A percentile compares a stretch with the other conserved stretches of the same genome.
Evolutionary conservation across 495 filamentous ascomycete genomes (phyloP).

Genomic region (Hyaloscypha bicolor): DNA sequence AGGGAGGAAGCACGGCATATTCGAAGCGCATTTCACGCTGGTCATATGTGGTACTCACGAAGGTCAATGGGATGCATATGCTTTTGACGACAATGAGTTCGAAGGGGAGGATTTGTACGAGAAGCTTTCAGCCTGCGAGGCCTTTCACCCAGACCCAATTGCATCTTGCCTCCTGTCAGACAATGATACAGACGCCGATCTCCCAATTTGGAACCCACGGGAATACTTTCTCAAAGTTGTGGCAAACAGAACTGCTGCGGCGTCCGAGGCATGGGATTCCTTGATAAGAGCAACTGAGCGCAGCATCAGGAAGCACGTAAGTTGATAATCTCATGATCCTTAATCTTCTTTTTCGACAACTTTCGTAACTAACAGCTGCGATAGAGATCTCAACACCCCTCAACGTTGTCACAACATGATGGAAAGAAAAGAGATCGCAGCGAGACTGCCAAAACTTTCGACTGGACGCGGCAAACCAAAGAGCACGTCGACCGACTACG

Average conservation of each 20-base stretch:
- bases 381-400: too few species aligned
- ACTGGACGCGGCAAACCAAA: slow-evolving; percentile 14
- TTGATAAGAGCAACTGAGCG: neutral
- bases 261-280: neutral
- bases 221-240: neutral
- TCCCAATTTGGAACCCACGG: slow-evolving; percentile 1
- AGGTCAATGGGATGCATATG: slow-evolving; percentile 4
- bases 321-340: too few species aligned
- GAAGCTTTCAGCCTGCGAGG: neutral
- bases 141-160: slow-evolving; percentile 1
- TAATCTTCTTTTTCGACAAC: too few species aligned
- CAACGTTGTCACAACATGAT: too few species aligned
- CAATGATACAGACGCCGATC: neutral
- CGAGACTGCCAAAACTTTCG: slow-evolving; percentile 1
- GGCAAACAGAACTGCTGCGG: neutral
- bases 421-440: too few species aligned
- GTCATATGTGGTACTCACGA: slow-evolving; percentile 10
- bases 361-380: too few species aligned
- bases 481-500: too few species aligned
- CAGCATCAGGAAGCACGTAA: neutral
- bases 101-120: neutral
- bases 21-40: neutral
- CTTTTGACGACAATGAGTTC: slow-evolving; percentile 2
- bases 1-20: neutral
- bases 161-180: neutral